Percentiles rank a stretch among this genome's conserved stretches.
Evolutionary conservation across 2,329 filamentous ascomycete species (phyloP).

Genomic region (Ophiostoma pallidulum): DNA sequence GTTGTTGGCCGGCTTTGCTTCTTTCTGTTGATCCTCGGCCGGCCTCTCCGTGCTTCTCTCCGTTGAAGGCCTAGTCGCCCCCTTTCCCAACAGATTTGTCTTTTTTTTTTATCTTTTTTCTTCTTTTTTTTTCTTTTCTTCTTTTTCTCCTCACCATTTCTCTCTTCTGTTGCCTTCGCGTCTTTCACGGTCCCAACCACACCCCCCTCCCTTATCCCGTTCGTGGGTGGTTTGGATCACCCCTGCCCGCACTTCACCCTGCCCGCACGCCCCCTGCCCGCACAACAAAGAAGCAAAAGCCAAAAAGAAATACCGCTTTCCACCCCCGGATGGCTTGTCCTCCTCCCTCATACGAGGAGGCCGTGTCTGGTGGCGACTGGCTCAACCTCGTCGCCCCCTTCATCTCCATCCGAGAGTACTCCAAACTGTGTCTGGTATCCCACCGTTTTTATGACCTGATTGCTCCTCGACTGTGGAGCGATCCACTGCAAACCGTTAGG

Average conservation of each 20-base stretch:
- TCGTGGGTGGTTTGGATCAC: too few species aligned
- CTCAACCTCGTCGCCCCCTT: slow-evolving; percentile 38
- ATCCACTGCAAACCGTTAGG: slow-evolving; percentile 34
- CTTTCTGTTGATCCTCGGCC: background rate
- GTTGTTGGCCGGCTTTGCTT: too few species aligned
- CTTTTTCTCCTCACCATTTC: background rate
- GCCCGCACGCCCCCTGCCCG: background rate
- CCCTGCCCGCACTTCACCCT: too few species aligned
- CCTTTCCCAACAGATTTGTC: background rate
- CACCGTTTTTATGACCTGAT: slow-evolving; percentile 39
- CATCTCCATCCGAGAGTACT: slow-evolving; percentile 32
- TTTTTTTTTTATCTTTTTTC: background rate
- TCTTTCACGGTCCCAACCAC: too few species aligned
- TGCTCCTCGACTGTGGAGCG: slow-evolving; percentile 43
- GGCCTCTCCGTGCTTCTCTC: background rate
- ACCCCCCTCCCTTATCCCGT: too few species aligned
- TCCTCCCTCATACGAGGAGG: slow-evolving; percentile 49
- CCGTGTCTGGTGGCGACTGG: slow-evolving; percentile 38
- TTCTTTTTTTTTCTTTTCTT: background rate
- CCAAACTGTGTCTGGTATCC: slow-evolving; percentile 39
- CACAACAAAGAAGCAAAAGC: background rate
- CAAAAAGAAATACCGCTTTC: background rate
- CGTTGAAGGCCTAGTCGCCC: background rate
- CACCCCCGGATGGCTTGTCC: slow-evolving; percentile 25
- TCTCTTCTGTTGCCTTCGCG: slow-evolving; percentile 1